These are phyloP conservation scores for Pelomyxa schiedti DNA, from an alignment of 78 protist genomes.

Conservation along the genomic window DNA sequence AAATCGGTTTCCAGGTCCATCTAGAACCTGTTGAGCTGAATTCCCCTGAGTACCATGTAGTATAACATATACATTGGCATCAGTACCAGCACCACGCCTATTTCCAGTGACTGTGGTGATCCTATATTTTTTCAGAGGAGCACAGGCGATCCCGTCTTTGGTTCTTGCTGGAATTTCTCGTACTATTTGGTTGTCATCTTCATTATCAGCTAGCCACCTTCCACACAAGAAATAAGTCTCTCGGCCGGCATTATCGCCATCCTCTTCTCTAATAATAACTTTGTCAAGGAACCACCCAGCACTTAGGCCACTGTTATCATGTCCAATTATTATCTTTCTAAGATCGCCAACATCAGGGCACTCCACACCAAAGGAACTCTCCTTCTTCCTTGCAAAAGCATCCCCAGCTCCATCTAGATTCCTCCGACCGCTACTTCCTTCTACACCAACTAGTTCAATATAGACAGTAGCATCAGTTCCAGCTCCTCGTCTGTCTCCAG, in stretches of 20 bases:
- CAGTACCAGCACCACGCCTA: not conserved
- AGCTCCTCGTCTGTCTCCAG: not conserved
- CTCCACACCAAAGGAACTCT: not conserved
- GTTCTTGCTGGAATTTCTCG: not conserved
- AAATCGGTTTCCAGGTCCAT: not conserved
- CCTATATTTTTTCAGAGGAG: not conserved
- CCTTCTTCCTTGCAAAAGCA: not conserved
- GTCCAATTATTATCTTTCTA: not conserved
- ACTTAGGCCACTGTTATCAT: not conserved
- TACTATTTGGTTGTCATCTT: not conserved
- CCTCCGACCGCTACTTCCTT: not conserved
- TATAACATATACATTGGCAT: not conserved
- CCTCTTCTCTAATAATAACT: not conserved
- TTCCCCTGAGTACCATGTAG: not conserved
- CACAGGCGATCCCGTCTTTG: not conserved
- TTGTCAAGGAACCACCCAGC: conserved; percentile 15
- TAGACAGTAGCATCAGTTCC: not conserved
- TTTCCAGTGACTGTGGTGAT: not conserved
- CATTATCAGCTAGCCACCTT: not conserved
- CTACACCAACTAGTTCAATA: not conserved
- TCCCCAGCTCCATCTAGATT: not conserved
- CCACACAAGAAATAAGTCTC: not conserved
- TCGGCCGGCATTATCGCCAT: not conserved
- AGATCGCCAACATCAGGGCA: not conserved
- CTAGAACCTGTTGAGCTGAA: not conserved